Percentiles rank a stretch among this genome's conserved stretches.
Conservation (phyloP, 2,329 filamentous ascomycete genomes). For the Penicillium sp. region DNA sequence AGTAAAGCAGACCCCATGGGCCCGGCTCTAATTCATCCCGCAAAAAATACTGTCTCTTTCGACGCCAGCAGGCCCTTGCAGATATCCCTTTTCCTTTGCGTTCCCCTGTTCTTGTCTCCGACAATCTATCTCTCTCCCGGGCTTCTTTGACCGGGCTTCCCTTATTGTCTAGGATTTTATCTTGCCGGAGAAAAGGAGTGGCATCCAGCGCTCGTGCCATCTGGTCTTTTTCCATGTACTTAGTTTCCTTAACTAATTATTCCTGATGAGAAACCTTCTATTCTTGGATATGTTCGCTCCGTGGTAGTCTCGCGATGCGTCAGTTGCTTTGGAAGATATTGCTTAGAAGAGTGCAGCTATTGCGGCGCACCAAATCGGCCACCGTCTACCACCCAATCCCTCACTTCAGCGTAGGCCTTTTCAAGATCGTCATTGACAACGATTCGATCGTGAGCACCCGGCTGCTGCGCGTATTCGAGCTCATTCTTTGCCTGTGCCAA, state of each 20-base stretch:
- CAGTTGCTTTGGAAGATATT: neutral
- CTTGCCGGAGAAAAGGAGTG: conserved; percentile 27
- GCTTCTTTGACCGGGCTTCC: conserved; percentile 19
- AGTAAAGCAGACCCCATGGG: conserved; percentile 13
- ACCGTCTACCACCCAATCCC: conserved; percentile 48
- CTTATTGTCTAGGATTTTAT: conserved; percentile 27
- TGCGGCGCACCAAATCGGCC: conserved; percentile 31
- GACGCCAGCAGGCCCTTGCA: conserved; percentile 35
- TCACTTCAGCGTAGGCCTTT: conserved; percentile 52
- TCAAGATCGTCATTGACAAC: conserved; percentile 64
- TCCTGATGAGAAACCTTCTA: conserved; percentile 25
- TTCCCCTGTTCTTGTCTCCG: conserved; percentile 18
- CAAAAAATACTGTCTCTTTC: conserved; percentile 28
- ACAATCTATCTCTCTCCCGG: conserved; percentile 16
- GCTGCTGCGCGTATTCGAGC: conserved; percentile 65
- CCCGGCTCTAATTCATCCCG: conserved; percentile 17
- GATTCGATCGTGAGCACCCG: conserved; percentile 62
- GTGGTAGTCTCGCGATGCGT: neutral
- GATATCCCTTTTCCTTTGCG: conserved; percentile 35
- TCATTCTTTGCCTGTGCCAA: conserved; percentile 68
- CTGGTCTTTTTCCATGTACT: conserved; percentile 33
- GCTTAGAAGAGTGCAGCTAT: conserved; percentile 5
- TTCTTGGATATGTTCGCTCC: conserved; percentile 9
- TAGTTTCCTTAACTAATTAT: conserved; percentile 36
- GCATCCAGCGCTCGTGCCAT: conserved; percentile 26